These are phyloP conservation scores for Globisporangium solare DNA, from an alignment of 352 stramenopile genomes.

Conservation along the genomic window DNA sequence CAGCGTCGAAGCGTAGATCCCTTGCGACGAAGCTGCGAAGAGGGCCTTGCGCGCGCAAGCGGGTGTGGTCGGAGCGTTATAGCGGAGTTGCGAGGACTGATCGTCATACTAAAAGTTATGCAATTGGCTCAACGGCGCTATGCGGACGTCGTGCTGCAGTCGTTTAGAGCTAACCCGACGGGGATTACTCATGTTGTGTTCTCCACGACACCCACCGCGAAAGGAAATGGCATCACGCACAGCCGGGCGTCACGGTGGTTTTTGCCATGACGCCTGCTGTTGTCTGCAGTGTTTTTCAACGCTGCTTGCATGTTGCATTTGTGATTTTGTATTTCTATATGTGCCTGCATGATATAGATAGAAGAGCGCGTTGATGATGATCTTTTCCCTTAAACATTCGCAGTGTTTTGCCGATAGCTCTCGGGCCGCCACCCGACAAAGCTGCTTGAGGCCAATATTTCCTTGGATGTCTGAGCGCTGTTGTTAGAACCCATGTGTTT, in stretches of 20 bases:
- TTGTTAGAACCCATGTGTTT: neutral
- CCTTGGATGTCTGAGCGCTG: slow-evolving; percentile 46
- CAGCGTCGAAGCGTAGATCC: slow-evolving; percentile 76
- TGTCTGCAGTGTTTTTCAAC: slow-evolving; percentile 12
- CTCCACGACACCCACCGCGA: slow-evolving; percentile 74
- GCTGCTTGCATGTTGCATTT: slow-evolving; percentile 5
- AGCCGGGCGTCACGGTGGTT: neutral
- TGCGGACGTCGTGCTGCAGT: slow-evolving; percentile 56
- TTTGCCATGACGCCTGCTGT: neutral
- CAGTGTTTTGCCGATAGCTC: slow-evolving; percentile 79
- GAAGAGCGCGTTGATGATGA: slow-evolving; percentile 10
- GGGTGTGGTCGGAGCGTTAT: slow-evolving; percentile 17
- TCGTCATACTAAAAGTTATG: slow-evolving; percentile 91
- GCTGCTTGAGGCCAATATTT: slow-evolving; percentile 56
- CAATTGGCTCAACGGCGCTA: slow-evolving; percentile 81
- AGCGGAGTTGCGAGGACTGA: slow-evolving; percentile 74
- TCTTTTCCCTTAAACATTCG: slow-evolving; percentile 34
- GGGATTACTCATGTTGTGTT: slow-evolving; percentile 92
- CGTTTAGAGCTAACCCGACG: slow-evolving; percentile 86
- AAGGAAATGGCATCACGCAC: slow-evolving; percentile 19
- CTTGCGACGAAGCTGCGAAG: slow-evolving; percentile 64
- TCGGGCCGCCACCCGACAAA: slow-evolving; percentile 51
- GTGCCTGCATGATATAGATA: too few relatives aligned
- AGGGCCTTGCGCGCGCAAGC: slow-evolving; percentile 20
- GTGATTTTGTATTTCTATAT: too few relatives aligned